Evolutionary conservation across 345 rosid species (phyloP), one percentile per base, ranked within the genome.

Genomic region (Populus davidiana): DNA sequence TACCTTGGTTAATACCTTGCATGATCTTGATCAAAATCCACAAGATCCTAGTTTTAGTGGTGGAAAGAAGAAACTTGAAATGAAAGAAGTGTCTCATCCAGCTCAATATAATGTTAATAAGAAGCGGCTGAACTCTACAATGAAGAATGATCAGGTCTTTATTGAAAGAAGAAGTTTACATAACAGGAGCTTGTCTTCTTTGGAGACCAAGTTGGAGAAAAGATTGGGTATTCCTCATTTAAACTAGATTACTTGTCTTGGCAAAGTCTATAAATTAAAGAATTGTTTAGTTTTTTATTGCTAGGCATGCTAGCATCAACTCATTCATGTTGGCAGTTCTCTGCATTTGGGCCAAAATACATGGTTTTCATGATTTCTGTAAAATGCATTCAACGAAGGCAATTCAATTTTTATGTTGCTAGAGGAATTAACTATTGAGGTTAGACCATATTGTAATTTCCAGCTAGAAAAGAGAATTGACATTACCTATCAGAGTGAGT

Each of bases 21-120:
- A 67, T 23, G 63, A 18, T 64, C 81, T 67, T 69, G 82, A 78
- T 43, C 83, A 79, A 41, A 81, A 74, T 29, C 49, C 43, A 21
- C 78, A 12, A 79, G 81, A 70, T 72, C 69, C 79, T 68, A 71
- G 71, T 36, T 67, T 84, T 41, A 18, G 64, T 67, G 78, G 82
- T 67, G 85, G 82, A 61, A 89, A 81, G 90, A 90, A 85, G 86
- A 90, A 88, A 74, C 86, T 79, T 61, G 86, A 84, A 62, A 77
- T 65, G 2, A 92, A 86, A 83, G 89, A 89, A 86, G 69, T 74
- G 62, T 74, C 87, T 61, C 69, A 76, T 77, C 68, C 77, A 39
- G 56, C 75, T 77, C 74, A 64, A 76, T 86, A 76, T 74, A 88
- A 85, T 72, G 83, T 83, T 72, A 63, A 84, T 43, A 69, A 81